Conservation (phyloP, 2,329 filamentous ascomycete species). For the Epichloe scottii region DNA sequence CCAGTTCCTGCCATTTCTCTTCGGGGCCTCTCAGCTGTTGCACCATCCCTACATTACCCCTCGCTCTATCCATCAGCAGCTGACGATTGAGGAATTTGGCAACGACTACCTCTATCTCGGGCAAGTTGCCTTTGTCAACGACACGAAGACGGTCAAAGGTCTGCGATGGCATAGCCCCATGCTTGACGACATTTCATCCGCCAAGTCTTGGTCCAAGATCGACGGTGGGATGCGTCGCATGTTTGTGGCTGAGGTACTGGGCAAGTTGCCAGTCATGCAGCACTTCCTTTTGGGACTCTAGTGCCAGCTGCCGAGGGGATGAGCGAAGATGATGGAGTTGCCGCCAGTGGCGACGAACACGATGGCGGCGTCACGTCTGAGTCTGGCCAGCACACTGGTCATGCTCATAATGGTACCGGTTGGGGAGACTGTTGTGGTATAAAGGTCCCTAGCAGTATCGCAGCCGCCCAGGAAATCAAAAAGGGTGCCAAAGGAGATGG, state of each 20-base stretch:
- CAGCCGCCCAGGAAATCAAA: constrained; percentile 77
- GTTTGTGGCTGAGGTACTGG: constrained; percentile 86
- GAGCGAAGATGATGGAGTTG: constrained; percentile 50
- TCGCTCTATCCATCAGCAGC: constrained; percentile 72
- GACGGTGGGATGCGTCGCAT: constrained; percentile 93
- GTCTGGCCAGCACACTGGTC: constrained; percentile 47
- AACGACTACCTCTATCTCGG: constrained; percentile 81
- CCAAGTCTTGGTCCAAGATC: constrained; percentile 83
- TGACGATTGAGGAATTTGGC: constrained; percentile 76
- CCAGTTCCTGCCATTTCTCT: constrained; percentile 90
- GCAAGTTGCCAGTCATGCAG: constrained; percentile 95
- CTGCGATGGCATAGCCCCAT: constrained; percentile 95
- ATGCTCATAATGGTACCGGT: constrained; percentile 49
- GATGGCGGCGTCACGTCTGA: constrained; percentile 25
- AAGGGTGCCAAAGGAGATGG: constrained; percentile 52
- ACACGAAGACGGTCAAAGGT: constrained; percentile 89
- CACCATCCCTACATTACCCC: constrained; percentile 73
- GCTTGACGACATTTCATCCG: constrained; percentile 91
- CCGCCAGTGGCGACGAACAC: constrained; percentile 34
- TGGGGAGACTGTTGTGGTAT: constrained; percentile 99
- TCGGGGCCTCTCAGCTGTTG: constrained; percentile 81
- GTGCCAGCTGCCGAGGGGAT: constrained; percentile 73
- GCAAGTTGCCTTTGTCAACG: constrained; percentile 89
- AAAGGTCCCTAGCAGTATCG: constrained; percentile 87
- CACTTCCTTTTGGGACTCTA: constrained; percentile 90